Evolutionary conservation across 2,329 filamentous ascomycete species (phyloP).

Genomic region (Penicillium aurantiogriseum): DNA sequence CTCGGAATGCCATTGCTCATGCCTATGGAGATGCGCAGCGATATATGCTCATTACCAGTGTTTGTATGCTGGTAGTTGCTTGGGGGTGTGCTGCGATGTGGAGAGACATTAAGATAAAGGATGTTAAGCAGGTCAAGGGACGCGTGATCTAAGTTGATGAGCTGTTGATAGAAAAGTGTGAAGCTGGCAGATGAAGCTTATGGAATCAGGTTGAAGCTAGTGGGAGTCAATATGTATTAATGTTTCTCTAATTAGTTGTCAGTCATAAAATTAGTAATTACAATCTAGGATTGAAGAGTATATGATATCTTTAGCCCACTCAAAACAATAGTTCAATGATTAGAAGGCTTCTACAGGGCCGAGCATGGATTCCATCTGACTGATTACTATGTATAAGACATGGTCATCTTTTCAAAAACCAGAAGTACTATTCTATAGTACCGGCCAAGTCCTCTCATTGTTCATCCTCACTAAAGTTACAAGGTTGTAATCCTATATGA

Average conservation of each 20-base stretch:
- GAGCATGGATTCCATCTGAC: neutral
- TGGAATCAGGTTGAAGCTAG: neutral
- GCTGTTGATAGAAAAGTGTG: no score
- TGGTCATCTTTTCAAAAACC: neutral
- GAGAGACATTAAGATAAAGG: slow-evolving; percentile 7
- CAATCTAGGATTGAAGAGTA: neutral
- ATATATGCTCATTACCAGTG: slow-evolving; percentile 50
- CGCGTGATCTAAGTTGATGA: neutral
- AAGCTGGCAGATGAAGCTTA: neutral
- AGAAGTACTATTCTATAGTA: neutral
- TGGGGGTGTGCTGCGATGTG: slow-evolving; percentile 20
- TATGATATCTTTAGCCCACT: neutral
- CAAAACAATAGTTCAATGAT: neutral
- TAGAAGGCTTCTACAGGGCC: neutral
- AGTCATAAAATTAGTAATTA: neutral
- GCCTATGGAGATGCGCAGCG: slow-evolving; percentile 48
- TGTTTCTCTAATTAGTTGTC: neutral
- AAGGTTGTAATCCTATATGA: no score
- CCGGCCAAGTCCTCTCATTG: neutral
- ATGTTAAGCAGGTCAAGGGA: slow-evolving; percentile 8
- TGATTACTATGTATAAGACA: no score
- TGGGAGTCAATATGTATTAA: neutral
- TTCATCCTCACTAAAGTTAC: no score
- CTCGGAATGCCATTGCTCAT: slow-evolving; percentile 44
- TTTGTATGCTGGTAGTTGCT: slow-evolving; percentile 46